Base-by-base conservation (phyloP, 208 protist genomes). In the Naegleria gruberi region DNA sequence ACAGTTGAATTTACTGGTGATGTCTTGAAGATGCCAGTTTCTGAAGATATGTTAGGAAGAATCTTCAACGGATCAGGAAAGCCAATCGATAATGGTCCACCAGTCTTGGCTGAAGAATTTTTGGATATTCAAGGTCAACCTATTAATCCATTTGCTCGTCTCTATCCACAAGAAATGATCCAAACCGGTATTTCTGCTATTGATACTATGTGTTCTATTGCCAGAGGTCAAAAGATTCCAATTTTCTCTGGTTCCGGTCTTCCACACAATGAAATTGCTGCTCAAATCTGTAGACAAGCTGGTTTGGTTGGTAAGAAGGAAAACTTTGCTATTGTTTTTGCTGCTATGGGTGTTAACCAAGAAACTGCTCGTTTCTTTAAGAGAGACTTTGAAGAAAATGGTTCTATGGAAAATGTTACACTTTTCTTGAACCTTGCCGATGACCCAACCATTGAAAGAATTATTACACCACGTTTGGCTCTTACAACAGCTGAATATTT, bases 121-220 rank as follows among this genome's bases (percentile, higher is more conserved):
- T 95, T 99, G 74, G 97, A 99, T 94, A 99, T 99, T 93, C 91
- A 99, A 91, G 99, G 98, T 91, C 97, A 99, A 92, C 98, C 99
- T 46, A 99, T 99, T 94, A 99, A 99, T 96, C 99, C 99, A 10
- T 98, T 94, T 57, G 94, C 95, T 10, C 96, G 99, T 90, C 97
- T 98, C 77, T 99, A 99, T 95, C 99, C 99, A 42, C 95, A 99
- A 96, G 98, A 99, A 94, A 99, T 99, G 99, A 99, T 99, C 92
- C 98, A 99, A 95, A 99, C 99, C 15, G 99, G 99, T 94, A 99
- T 99, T 91, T 99, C 97, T 41, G 97, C 98, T 90, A 99, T 99
- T 90, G 99, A 99, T 93, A 96, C 98, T 65, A 99, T 99, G 99
- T 99, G 98, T 91, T 99, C 97, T 74, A 99, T 99, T 92, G 99